Evolutionary conservation across 1,284 basidiomycete species (phyloP), one percentile per base, ranked within the genome.

Genomic region (Spongiforma sp.): DNA sequence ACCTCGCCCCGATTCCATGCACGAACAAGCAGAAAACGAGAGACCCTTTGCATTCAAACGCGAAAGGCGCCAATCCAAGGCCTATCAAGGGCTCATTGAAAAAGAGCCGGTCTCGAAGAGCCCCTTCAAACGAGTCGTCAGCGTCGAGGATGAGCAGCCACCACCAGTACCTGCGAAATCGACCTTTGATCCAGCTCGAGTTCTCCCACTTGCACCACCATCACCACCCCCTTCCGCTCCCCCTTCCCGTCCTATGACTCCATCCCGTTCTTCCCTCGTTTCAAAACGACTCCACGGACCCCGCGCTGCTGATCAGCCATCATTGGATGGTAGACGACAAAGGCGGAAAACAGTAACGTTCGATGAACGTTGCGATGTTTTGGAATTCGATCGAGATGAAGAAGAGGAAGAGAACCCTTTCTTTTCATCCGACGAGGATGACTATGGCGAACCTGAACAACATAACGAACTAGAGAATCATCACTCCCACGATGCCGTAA

Each of bases 281-380:
- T 93, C 93, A 0, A 88, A 88, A 68, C 87, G 94, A 41, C 84
- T 96, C 59, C 90, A 93, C 69, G 96, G 95, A 3, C 95, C 95
- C 7, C 88, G 93, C 34, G 77, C 84, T 4, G 85, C 82, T 55
- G 91, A 78, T 57, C 75, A 75, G 6, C 82, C 82, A 39, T 79
- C 78, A 41, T 73, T 71, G 33, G 76, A 81, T 65, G 73, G 76
- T 62, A 86, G 76, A 73, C 83, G 84, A 62, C 85, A 83, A 71
- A 84, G 84, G 43, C 80, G 88, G 67, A 93, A 95, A 78, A 96
- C 90, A 0, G 96, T 98, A 56, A 94, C 90, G 1, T 98, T 95
- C 69, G 87, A 94, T 76, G 89, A 93, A 69, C 84, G 89, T 11
- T 94, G 93, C 68, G 94, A 97, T 69, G 94, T 98, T 32, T 82